These are phyloP conservation scores for Paspalum vaginatum DNA, from an alignment of 176 grass and related monocot species.

Conservation along the genomic window DNA sequence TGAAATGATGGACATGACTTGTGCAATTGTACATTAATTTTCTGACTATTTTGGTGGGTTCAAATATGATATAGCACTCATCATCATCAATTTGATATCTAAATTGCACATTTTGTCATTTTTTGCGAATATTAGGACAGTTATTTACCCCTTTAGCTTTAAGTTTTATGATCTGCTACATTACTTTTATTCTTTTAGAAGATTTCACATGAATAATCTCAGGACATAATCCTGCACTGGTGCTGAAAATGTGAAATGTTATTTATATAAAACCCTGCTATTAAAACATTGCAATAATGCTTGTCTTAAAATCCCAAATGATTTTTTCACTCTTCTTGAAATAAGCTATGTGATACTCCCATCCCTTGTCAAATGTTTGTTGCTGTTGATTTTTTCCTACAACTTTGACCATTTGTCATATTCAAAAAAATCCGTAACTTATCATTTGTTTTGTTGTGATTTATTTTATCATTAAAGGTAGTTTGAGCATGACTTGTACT, in stretches of 20 bases:
- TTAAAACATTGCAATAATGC: background rate
- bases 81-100: background rate
- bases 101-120: background rate
- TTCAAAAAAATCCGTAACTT: too few relatives aligned
- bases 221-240: background rate
- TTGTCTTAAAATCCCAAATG: conserved; percentile 2
- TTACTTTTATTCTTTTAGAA: conserved; percentile 22
- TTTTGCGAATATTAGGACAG: background rate
- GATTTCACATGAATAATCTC: background rate
- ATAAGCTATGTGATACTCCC: conserved; percentile 7
- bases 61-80: background rate
- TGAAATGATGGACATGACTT: conserved; percentile 19
- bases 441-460: too few relatives aligned
- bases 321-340: background rate
- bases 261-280: background rate
- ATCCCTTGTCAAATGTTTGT: background rate
- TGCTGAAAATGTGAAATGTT: conserved; percentile 14
- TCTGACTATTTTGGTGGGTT: background rate
- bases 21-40: background rate
- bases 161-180: background rate
- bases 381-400: too few relatives aligned
- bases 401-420: too few relatives aligned
- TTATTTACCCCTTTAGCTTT: background rate
- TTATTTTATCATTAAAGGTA: too few relatives aligned
- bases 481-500: too few relatives aligned